Evolutionary conservation across 345 rosid genomes (phyloP).

Genomic region (Mercurialis annua): DNA sequence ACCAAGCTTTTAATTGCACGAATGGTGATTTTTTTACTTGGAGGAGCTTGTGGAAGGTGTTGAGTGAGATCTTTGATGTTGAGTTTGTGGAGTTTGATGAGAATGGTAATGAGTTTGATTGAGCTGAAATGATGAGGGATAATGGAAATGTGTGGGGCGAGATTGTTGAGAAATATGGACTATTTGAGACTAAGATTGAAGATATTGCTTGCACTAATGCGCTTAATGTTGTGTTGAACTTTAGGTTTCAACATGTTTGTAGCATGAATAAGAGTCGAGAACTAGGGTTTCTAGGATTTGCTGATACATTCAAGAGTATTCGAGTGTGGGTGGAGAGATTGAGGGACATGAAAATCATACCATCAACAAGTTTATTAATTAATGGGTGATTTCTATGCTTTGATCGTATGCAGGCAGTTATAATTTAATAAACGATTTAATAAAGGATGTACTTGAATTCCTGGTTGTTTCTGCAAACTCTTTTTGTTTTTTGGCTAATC

Average conservation of each 20-base stretch:
- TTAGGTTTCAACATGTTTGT: slow-evolving; percentile 36
- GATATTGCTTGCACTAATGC: slow-evolving; percentile 35
- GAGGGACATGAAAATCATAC: too few species aligned
- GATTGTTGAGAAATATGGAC: slow-evolving; percentile 32
- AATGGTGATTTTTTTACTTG: slow-evolving; percentile 36
- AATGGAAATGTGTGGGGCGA: slow-evolving; percentile 34
- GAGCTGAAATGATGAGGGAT: slow-evolving; percentile 20
- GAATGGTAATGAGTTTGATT: slow-evolving; percentile 22
- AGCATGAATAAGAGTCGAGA: slow-evolving; percentile 45
- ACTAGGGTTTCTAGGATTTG: slow-evolving; percentile 31
- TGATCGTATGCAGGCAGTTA: too few species aligned
- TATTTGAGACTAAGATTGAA: slow-evolving; percentile 26
- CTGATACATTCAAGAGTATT: slow-evolving; percentile 26
- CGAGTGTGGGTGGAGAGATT: too few species aligned
- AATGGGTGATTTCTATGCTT: too few species aligned
- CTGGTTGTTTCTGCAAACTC: too few species aligned
- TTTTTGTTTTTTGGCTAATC: too few species aligned
- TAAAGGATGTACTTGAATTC: too few species aligned
- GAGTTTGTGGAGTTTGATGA: slow-evolving; percentile 34
- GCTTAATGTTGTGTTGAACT: slow-evolving; percentile 13
- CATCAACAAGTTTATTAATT: too few species aligned
- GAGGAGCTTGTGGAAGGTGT: slow-evolving; percentile 31
- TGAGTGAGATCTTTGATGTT: slow-evolving; percentile 23
- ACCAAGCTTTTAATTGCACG: slow-evolving; percentile 37
- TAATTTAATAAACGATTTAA: too few species aligned